Evolutionary conservation across 2,329 filamentous ascomycete species (phyloP), one percentile per base, ranked within the genome.

Genomic region (Cordyceps fumosorosea): DNA sequence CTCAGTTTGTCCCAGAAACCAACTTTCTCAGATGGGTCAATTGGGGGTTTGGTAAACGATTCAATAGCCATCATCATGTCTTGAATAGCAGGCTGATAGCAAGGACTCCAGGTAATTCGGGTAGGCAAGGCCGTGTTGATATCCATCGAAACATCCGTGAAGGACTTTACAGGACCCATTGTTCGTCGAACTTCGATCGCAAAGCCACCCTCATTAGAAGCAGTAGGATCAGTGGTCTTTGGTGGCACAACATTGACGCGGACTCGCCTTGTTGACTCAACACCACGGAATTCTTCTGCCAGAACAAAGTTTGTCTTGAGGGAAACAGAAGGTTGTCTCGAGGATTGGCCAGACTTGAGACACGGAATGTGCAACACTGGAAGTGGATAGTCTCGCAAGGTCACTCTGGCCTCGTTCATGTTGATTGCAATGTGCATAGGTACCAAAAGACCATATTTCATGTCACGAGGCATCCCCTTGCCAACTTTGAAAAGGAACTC

Each of bases 41-140:
- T 81, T 65, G 93, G 93, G 8, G 93, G 91, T 72, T 99, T 99
- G 0, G 93, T 97, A 73, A 99, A 98, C 2, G 90, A 93, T 75
- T 99, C 95, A 64, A 99, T 90, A 29, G 93, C 93, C 84, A 98
- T 97, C 95, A 99, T 99, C 89, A 98, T 96, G 71, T 99, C 96
- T 73, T 99, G 95, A 55, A 99, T 93, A 1, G 93, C 93, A 32
- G 96, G 95, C 71, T 99, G 96, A 70, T 98, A 99, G 2, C 93
- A 96, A 52, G 95, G 93, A 8, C 93, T 93, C 96, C 95, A 99
- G 0, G 93, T 97, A 59, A 99, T 93, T 51, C 90, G 87, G 0
- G 95, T 99, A 2, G 96, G 91, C 63, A 93, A 85, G 60, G 88
- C 89, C 2, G 93, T 97, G 73, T 98, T 96, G 74, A 99, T 93